Conservation (phyloP, 805 yeast species). For the Sugiyamaella valdiviana region DNA sequence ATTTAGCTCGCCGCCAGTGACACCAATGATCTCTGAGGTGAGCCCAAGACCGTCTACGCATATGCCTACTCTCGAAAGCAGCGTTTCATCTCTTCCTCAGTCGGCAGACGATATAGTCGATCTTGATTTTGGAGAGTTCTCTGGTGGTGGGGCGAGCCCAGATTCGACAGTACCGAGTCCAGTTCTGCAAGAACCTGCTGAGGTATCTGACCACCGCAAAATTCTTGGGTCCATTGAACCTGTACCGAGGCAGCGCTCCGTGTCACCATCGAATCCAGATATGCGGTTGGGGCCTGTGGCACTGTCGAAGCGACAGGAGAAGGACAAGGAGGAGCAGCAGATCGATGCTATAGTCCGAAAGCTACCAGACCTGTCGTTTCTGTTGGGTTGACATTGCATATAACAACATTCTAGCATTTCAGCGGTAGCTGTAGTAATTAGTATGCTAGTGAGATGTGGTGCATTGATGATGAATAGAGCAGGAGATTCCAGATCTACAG, state of each 20-base stretch:
- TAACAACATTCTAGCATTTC: neutral
- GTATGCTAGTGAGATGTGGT: too few relatives aligned
- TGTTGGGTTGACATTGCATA: constrained; percentile 3
- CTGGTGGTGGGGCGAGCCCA: neutral
- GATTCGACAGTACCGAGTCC: too few relatives aligned
- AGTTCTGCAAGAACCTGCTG: too few relatives aligned
- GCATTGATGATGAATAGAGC: too few relatives aligned
- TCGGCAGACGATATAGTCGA: neutral
- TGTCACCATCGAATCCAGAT: neutral
- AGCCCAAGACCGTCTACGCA: neutral
- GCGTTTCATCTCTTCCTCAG: neutral
- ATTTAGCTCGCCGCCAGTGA: neutral
- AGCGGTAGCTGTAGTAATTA: too few relatives aligned
- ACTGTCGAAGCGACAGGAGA: constrained; percentile 15
- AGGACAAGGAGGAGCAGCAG: constrained; percentile 20
- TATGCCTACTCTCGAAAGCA: neutral
- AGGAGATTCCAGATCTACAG: too few relatives aligned
- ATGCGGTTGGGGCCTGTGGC: constrained; percentile 19
- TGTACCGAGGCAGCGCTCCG: neutral
- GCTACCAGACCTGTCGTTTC: constrained; percentile 23
- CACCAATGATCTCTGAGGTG: neutral
- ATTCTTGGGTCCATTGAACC: neutral
- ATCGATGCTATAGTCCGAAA: constrained; percentile 18
- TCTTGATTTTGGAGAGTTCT: neutral
- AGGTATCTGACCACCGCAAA: neutral